Base-by-base conservation (phyloP, 2,329 filamentous ascomycete genomes). In the Onygenales sp. region DNA sequence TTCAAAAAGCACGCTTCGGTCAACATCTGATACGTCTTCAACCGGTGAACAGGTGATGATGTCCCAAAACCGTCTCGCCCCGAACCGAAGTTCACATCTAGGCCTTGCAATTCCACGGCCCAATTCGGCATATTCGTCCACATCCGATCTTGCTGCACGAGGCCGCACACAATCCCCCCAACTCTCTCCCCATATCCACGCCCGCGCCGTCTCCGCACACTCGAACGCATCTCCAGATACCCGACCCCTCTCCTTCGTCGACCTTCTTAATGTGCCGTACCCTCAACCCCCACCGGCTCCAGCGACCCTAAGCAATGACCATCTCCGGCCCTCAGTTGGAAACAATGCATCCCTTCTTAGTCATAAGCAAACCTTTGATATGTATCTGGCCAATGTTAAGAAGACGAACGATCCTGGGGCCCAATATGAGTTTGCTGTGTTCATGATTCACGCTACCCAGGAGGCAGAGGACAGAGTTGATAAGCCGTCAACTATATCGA, bases 361-460 rank as follows among this genome's bases (percentile, higher is more conserved):
- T 64, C 86, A 88, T 36, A 88, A 92, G 65, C 91, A 97, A 72
- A 98, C 93, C 1, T 80, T 98, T 48, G 91, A 97, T 52, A 96
- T 97, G 92, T 98, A 98, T 69, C 82, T 92, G 44, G 85, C 86
- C 52, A 98, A 97, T 65, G 88, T 96, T 54, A 97, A 96, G 74
- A 98, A 98, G 75, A 95, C 93, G 2, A 93, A 87, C 57, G 90
- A 96, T 68, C 79, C 85, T 13, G 85, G 87, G 3, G 87, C 95
- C 36, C 90, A 96, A 69, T 97, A 97, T 69, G 93, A 95, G 33
- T 97, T 98, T 71, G 93, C 93, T 2, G 81, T 97, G 39, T 95
- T 95, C 68, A 83, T 98, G 75, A 86, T 97, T 60, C 88, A 91
- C 46, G 86, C 89, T 1, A 91, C 92, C 42, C 64, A 69, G 37